A percentile compares a stretch with the other conserved stretches of the same genome.
Evolutionary conservation across 371 early-diverging fungal species (phyloP).

Genomic region (Amoeboaphelidium protococcarum): DNA sequence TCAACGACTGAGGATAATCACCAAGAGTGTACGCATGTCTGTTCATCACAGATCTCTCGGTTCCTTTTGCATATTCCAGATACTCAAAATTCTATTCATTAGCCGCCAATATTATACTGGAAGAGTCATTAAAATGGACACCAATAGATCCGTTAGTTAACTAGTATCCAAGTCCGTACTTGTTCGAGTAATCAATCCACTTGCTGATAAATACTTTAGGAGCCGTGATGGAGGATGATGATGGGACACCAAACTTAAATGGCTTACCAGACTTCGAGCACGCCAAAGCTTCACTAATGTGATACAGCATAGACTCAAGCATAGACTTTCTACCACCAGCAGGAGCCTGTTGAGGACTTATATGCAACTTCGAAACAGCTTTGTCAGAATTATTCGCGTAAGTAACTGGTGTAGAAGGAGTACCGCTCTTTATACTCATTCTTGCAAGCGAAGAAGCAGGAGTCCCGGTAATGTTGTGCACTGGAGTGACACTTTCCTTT

Average conservation of each 20-base stretch:
- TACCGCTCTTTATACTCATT: neutral
- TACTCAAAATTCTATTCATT: conserved; percentile 22
- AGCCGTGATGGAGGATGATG: conserved; percentile 1
- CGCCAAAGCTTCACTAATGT: neutral
- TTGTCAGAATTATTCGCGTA: neutral
- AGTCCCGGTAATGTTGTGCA: too few relatives aligned
- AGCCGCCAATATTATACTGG: conserved; percentile 27
- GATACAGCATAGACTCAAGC: neutral
- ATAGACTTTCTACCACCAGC: neutral
- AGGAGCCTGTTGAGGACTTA: neutral
- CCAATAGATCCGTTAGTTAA: conserved; percentile 46
- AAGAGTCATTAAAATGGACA: conserved; percentile 57
- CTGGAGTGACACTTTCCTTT: too few relatives aligned
- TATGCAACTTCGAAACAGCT: neutral
- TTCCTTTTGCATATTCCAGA: conserved; percentile 13
- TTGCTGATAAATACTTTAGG: conserved; percentile 31
- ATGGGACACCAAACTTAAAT: too few relatives aligned
- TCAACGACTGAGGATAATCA: conserved; percentile 20
- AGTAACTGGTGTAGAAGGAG: neutral
- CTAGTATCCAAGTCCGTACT: conserved; percentile 63
- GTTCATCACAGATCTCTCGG: conserved; percentile 8
- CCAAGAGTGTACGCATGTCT: conserved; percentile 14
- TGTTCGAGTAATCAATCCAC: conserved; percentile 46
- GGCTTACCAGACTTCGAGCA: neutral
- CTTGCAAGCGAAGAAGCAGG: too few relatives aligned